These are phyloP conservation scores for Arthrobotrys iridis DNA, from an alignment of 2,329 filamentous ascomycete genomes.

Conservation along the genomic window DNA sequence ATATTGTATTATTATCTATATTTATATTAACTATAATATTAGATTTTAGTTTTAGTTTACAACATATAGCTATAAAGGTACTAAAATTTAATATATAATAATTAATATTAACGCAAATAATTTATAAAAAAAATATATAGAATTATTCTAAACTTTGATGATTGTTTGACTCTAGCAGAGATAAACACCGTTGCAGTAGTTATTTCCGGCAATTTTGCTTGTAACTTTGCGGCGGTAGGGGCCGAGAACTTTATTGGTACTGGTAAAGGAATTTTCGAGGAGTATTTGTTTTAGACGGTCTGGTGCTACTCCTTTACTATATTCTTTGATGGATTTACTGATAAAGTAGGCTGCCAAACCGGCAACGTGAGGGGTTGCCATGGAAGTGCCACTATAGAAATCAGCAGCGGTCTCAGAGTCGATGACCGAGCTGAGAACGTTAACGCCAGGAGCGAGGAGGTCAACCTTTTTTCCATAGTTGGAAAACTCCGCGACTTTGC, in stretches of 20 bases:
- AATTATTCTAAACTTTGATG: not conserved
- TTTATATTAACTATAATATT: no score
- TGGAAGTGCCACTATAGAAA: slow-evolving; percentile 65
- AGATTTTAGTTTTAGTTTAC: no score
- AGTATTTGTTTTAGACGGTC: not conserved
- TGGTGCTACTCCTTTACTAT: not conserved
- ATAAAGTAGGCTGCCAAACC: slow-evolving; percentile 73
- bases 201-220: not conserved
- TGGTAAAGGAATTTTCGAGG: not conserved
- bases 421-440: slow-evolving; percentile 68
- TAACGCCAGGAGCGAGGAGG: slow-evolving; percentile 69
- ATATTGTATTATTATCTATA: no score
- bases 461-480: slow-evolving; percentile 66
- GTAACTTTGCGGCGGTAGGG: not conserved
- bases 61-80: no score
- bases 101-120: no score
- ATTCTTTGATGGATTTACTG: not conserved
- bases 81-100: no score
- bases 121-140: no score
- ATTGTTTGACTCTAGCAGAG: not conserved
- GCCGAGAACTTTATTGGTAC: not conserved
- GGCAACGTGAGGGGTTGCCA: slow-evolving; percentile 73
- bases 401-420: slow-evolving; percentile 63
- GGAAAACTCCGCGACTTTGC: slow-evolving; percentile 61
- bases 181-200: not conserved